Evolutionary conservation across 768 basidiomycete genomes (phyloP).

Genomic region (Tremella mesenterica): DNA sequence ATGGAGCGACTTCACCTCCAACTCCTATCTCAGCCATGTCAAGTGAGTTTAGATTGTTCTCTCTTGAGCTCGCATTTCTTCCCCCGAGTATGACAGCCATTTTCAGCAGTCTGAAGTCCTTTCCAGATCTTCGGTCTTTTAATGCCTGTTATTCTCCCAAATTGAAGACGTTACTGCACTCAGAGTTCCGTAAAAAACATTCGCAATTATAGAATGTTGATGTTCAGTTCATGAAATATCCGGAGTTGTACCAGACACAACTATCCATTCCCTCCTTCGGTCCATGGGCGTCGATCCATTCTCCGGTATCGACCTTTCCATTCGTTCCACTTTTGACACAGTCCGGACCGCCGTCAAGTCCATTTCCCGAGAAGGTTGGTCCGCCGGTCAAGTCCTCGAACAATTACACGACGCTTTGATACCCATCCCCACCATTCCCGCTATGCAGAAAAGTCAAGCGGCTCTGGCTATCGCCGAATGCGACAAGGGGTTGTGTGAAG

Average conservation of each 20-base stretch:
- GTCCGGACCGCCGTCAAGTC: constrained; percentile 56
- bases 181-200: too few relatives aligned
- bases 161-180: too few relatives aligned
- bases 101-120: too few relatives aligned
- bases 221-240: constrained; percentile 77
- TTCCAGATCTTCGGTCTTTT: not conserved
- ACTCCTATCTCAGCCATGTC: constrained; percentile 64
- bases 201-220: constrained; percentile 2
- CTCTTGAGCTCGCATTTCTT: too few relatives aligned
- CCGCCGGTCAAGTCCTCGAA: constrained; percentile 73
- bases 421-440: constrained; percentile 68
- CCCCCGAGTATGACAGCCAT: too few relatives aligned
- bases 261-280: constrained; percentile 61
- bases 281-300: constrained; percentile 63
- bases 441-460: constrained; percentile 69
- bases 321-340: constrained; percentile 49
- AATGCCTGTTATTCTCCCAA: too few relatives aligned
- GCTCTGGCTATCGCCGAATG: constrained; percentile 84
- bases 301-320: constrained; percentile 29
- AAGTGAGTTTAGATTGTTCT: constrained; percentile 41
- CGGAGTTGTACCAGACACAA: constrained; percentile 73
- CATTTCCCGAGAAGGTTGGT: constrained; percentile 81
- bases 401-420: constrained; percentile 89
- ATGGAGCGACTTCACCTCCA: constrained; percentile 63
- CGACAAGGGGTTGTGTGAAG: constrained; percentile 91